Percentiles rank a stretch among this genome's conserved stretches.
Conservation (phyloP, 1,284 basidiomycete species). For the Pascua guehoae region DNA sequence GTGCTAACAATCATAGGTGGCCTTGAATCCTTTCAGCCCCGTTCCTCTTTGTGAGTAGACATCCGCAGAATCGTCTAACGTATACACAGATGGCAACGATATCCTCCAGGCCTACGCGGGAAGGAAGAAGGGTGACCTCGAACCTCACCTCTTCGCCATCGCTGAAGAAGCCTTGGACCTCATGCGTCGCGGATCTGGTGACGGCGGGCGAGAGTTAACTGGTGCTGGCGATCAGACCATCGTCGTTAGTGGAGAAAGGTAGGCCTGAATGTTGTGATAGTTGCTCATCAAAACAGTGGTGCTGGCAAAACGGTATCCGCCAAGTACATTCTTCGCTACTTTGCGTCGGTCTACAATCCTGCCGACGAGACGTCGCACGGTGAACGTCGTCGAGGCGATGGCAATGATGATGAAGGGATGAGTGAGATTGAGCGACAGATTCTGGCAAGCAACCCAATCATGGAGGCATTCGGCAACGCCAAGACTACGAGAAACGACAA, state of each 20-base stretch:
- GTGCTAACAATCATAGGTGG: constrained; percentile 57
- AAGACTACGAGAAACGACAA: constrained; percentile 99
- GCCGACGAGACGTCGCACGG: constrained; percentile 51
- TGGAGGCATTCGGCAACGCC: constrained; percentile 98
- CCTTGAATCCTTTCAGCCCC: constrained; percentile 96
- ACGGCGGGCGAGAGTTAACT: constrained; percentile 67
- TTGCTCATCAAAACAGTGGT: constrained; percentile 59
- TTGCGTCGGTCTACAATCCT: constrained; percentile 93
- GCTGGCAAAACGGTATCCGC: constrained; percentile 99
- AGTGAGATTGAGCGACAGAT: constrained; percentile 97
- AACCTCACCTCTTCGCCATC: constrained; percentile 97
- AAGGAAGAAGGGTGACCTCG: constrained; percentile 85
- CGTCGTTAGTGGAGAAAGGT: constrained; percentile 98
- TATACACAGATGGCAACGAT: constrained; percentile 69
- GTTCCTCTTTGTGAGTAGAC: constrained; percentile 63
- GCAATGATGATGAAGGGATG: constrained; percentile 53
- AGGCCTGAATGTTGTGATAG: constrained; percentile 29
- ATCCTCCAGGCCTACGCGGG: constrained; percentile 98
- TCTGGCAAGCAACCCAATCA: constrained; percentile 95
- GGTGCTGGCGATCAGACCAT: constrained; percentile 82
- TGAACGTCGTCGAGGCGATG: constrained; percentile 22
- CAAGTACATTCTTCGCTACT: constrained; percentile 99
- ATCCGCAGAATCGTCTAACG: neutral
- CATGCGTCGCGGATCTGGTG: constrained; percentile 60
- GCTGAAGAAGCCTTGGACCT: constrained; percentile 98